Evolutionary conservation across 2,329 filamentous ascomycete species (phyloP).

Genomic region (Zymoseptoria brevis): DNA sequence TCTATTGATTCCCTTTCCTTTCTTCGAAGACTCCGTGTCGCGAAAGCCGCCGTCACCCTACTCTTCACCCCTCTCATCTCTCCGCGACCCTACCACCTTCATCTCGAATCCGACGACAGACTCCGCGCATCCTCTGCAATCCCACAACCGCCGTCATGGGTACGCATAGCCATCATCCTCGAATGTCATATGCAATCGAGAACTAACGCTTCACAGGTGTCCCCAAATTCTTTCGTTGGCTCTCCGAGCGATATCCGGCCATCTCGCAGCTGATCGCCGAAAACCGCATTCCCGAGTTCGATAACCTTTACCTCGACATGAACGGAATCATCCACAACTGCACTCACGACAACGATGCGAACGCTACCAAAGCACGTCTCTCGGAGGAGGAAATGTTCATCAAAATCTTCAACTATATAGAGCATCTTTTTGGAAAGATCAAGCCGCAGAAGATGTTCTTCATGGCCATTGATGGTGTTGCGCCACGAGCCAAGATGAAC

Average conservation of each 20-base stretch:
- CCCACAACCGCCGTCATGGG: slow-evolving; percentile 30
- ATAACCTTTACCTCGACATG: slow-evolving; percentile 96
- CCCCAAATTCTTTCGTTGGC: slow-evolving; percentile 96
- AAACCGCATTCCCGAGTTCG: slow-evolving; percentile 98
- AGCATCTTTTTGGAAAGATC: slow-evolving; percentile 97
- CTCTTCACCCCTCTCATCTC: slow-evolving; percentile 9
- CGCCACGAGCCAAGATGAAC: slow-evolving; percentile 98
- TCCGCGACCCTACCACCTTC: slow-evolving; percentile 3
- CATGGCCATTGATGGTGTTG: slow-evolving; percentile 98
- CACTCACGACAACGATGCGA: slow-evolving; percentile 92
- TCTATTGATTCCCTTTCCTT: slow-evolving; percentile 16
- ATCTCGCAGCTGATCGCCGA: slow-evolving; percentile 98
- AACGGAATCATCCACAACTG: slow-evolving; percentile 99
- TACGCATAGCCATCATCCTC: slow-evolving; percentile 8
- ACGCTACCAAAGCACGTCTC: slow-evolving; percentile 83
- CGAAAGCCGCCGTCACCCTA: slow-evolving; percentile 21
- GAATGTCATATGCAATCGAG: slow-evolving; percentile 1
- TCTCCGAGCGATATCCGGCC: slow-evolving; percentile 96
- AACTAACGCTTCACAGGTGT: slow-evolving; percentile 52
- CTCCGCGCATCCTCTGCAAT: slow-evolving; percentile 17
- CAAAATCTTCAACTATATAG: slow-evolving; percentile 98
- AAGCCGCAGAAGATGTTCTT: slow-evolving; percentile 98
- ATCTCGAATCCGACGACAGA: not conserved
- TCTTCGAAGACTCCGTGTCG: slow-evolving; percentile 33
- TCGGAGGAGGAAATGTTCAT: slow-evolving; percentile 99